A percentile compares a stretch with the other conserved stretches of the same genome.
Conservation (phyloP, 2,329 filamentous ascomycete genomes). For the Aureobasidium sp. region DNA sequence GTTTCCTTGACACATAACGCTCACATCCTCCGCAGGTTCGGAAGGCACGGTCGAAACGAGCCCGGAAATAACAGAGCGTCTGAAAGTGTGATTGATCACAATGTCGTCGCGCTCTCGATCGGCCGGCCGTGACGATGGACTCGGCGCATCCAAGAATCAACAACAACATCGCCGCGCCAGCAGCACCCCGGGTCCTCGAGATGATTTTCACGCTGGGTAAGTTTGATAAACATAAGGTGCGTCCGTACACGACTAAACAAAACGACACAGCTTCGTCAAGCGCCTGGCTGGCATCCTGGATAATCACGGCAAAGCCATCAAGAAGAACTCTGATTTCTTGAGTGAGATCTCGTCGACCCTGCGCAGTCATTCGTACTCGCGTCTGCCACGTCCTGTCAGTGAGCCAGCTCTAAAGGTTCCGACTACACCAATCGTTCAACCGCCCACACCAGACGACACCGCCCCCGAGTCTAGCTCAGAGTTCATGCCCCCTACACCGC, state of each 20-base stretch:
- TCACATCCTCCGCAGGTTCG: constrained; percentile 5
- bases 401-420: not conserved
- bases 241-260: not conserved
- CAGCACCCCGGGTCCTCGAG: not conserved
- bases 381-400: not conserved
- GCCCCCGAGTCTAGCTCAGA: not conserved
- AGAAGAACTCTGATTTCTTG: not conserved
- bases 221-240: not conserved
- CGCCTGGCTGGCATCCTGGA: constrained; percentile 1
- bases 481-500: constrained; percentile 1
- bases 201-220: constrained; percentile 3
- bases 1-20: constrained; percentile 9
- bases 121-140: not conserved
- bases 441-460: not conserved
- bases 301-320: constrained; percentile 3
- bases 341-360: not conserved
- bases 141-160: not conserved
- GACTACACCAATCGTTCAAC: not conserved
- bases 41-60: not conserved
- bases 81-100: not conserved
- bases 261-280: not conserved
- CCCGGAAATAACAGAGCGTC: not conserved
- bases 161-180: constrained; percentile 6
- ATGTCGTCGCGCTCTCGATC: not conserved
- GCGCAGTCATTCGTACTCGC: not conserved